Evolutionary conservation across 2,329 filamentous ascomycete species (phyloP).

Genomic region (Epichloe coenophiala): DNA sequence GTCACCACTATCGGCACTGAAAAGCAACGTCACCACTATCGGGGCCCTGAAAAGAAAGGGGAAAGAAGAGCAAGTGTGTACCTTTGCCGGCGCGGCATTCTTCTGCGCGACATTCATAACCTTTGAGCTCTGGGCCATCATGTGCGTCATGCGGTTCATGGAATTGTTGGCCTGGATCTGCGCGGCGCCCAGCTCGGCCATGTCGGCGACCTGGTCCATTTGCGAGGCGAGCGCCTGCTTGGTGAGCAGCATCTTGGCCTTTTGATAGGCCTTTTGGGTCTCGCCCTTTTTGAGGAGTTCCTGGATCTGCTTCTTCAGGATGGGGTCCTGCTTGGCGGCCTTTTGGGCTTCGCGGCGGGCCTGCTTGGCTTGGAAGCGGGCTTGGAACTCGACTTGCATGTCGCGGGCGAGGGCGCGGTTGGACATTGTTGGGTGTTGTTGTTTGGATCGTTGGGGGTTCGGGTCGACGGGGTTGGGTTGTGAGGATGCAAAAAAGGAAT

Average conservation of each 20-base stretch:
- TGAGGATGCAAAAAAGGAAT: too few relatives aligned
- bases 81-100: constrained; percentile 45
- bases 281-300: constrained; percentile 51
- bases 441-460: too few relatives aligned
- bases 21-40: too few relatives aligned
- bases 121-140: constrained; percentile 46
- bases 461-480: too few relatives aligned
- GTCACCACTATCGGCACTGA: too few relatives aligned
- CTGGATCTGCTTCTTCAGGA: constrained; percentile 50
- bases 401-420: constrained; percentile 46
- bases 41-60: not conserved
- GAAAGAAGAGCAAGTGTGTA: constrained; percentile 11
- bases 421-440: constrained; percentile 31
- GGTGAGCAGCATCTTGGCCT: constrained; percentile 47
- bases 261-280: constrained; percentile 49
- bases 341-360: constrained; percentile 45
- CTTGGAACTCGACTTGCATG: constrained; percentile 51
- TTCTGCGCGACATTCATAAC: constrained; percentile 46
- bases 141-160: constrained; percentile 52
- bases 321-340: constrained; percentile 45
- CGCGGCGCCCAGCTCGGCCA: constrained; percentile 45
- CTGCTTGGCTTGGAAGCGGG: constrained; percentile 49
- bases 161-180: constrained; percentile 53
- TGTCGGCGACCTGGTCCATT: constrained; percentile 52
- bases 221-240: constrained; percentile 49